Base-by-base conservation (phyloP, 1,284 basidiomycete species). In the Apiotrichum veenhuisii region DNA sequence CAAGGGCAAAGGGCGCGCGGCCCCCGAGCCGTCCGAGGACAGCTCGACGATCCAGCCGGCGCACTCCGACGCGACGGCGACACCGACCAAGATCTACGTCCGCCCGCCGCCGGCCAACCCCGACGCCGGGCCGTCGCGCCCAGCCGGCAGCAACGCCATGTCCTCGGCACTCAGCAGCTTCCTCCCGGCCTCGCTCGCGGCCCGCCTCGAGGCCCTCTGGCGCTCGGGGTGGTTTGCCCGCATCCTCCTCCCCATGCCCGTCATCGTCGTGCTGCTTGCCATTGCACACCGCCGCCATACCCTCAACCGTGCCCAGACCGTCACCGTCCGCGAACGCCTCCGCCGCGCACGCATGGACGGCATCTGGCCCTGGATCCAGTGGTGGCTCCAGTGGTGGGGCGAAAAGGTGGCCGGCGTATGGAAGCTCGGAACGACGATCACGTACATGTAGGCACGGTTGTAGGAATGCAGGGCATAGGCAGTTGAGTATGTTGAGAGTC, bases 401-500 rank as follows among this genome's bases (percentile, higher is more conserved):
- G 54, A 57, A 22, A 74, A 74, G 62, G 56, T 73, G 26, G 53
- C 48, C 5, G 74, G 74, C 14, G 66, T 75, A 3, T 75, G 71
- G 74, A 66, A 64, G 43, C 58, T 75, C 54, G 74, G 70, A 2
- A 75, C 72, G 5, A 74, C 72, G 2, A 73, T 75, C 38, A 74
- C 74, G 2, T 75, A 73, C 52, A 57, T 75, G 22, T 75, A 61
- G 54, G 36, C 30, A 30, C 30, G 30, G 30, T 30, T 30, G 30
- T 30, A 30, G 30, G 8, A 38, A 38, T 38, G 37, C 37, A 38
- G 15, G 18, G 12, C 37, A 38, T n/a, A 34, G 18, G 23, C 26
- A 34, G 20, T 12, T 12, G 46, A 14, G 15, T 8, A 38, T 17
- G 15, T 9, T 5, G 18, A 14, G 33, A n/a, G 33, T 34, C 15